Evolutionary conservation across 192 early-diverging fungal species (phyloP), one percentile per base, ranked within the genome.

Genomic region (Endogone sp.): DNA sequence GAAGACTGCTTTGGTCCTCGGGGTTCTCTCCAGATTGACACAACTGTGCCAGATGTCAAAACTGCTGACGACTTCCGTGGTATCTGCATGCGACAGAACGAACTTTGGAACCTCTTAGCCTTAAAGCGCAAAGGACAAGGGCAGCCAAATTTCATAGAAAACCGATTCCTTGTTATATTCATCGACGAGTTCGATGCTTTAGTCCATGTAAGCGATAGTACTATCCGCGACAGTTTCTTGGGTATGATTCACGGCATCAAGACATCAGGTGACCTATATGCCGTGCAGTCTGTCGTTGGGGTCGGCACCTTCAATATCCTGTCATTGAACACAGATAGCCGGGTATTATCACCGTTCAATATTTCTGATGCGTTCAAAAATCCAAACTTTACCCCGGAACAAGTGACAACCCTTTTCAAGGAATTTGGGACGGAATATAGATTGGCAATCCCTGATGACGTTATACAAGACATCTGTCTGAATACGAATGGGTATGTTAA

Each of bases 401-500:
- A 63, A 37, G 25, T 63, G 62, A 27, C 62, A 25, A 63, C 62
- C n/a, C 62, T 63, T 63, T 63, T 63, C 62, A 27, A 26, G 62
- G 62, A 63, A 63, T 63, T 63, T 63, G 62, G n/a, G 37, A 27
- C 16, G 62, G 62, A 63, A 63, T 37, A 63, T 27, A 63, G 37
- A 21, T 29, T 63, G 62, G 62, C 29, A 16, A 63, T 63, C 37
- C 62, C n/a, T n/a, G 62, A 29, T 25, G 22, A 66, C 22, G 44
- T 66, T 55, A 56, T 66, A 27, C 49, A 66, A 24, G 65, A 66
- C 56, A 66, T 66, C n/a, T 25, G 56, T 55, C 20, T 16, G 23
- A 44, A 66, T 56, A 66, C 65, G 29, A 66, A 66, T 54, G 65
- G 65, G 65, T 66, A 66, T 66, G 65, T 66, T 44, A 55, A 56